Evolutionary conservation across 192 early-diverging fungal genomes (phyloP).

Genomic region (Coemansia sp.): DNA sequence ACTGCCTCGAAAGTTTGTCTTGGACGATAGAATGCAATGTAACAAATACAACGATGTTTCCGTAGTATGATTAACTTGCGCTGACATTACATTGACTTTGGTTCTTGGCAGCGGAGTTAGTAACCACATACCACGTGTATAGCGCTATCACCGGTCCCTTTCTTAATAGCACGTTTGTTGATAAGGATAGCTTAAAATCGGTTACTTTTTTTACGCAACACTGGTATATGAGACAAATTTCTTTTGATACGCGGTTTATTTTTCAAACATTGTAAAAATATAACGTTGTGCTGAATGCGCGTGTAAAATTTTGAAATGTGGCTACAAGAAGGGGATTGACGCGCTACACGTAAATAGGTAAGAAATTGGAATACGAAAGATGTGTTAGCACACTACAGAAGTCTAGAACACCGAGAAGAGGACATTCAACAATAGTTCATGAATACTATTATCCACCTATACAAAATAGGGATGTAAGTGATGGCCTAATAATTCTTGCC

Average conservation of each 20-base stretch:
- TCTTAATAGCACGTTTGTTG: background rate
- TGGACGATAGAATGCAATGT: background rate
- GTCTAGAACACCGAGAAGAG: background rate
- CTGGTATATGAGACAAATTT: background rate
- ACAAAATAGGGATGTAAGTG: background rate
- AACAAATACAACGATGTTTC: background rate
- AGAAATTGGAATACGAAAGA: background rate
- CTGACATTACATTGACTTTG: background rate
- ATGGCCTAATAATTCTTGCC: background rate
- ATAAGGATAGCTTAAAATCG: background rate
- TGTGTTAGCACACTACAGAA: background rate
- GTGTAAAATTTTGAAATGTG: background rate
- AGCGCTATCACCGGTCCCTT: background rate
- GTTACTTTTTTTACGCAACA: background rate
- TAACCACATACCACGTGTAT: background rate
- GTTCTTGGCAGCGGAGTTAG: background rate
- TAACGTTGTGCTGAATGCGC: background rate
- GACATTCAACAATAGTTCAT: background rate
- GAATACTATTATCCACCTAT: background rate
- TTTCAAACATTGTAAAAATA: background rate
- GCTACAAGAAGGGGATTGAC: background rate
- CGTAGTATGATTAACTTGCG: background rate
- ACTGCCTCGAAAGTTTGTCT: background rate
- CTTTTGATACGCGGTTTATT: background rate
- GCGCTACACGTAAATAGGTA: background rate